A percentile compares a stretch with the other conserved stretches of the same genome.
These are phyloP conservation scores for Solanum sitiens DNA, from an alignment of 257 asterid species.

Conservation along the genomic window DNA sequence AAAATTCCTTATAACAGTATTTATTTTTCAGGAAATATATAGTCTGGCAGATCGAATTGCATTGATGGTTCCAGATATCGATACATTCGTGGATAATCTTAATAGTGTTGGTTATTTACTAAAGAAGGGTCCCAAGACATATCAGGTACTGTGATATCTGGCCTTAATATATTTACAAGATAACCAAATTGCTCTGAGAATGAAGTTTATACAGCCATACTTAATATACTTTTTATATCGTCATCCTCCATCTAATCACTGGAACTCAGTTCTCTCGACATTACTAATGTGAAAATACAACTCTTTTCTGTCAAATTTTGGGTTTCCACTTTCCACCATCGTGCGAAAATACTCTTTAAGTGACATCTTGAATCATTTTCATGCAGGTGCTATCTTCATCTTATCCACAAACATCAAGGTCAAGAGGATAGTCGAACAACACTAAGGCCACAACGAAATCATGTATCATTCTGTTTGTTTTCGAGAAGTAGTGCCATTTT, in stretches of 20 bases:
- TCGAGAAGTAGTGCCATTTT: neutral
- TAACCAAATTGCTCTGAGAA: neutral
- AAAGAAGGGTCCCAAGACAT: constrained; percentile 86
- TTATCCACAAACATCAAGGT: constrained; percentile 57
- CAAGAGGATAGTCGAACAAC: constrained; percentile 27
- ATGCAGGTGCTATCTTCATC: constrained; percentile 80
- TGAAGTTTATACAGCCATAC: neutral
- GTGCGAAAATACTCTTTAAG: neutral
- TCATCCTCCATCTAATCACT: neutral
- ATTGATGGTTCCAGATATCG: constrained; percentile 81
- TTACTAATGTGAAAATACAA: neutral
- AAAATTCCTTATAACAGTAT: constrained; percentile 4
- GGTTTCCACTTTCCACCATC: neutral
- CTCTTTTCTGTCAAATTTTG: neutral
- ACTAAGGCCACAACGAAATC: neutral
- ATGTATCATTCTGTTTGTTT: neutral
- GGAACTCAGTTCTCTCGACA: neutral
- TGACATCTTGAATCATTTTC: neutral
- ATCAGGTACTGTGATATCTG: constrained; percentile 46
- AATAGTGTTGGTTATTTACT: constrained; percentile 82
- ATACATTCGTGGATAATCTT: constrained; percentile 69
- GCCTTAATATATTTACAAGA: neutral
- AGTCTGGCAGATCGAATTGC: constrained; percentile 76
- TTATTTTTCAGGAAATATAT: constrained; percentile 62
- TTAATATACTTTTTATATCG: neutral